phyloP scores from a whole-genome alignment of 2,329 filamentous ascomycete species.

The Xylaria multiplex region DNA sequence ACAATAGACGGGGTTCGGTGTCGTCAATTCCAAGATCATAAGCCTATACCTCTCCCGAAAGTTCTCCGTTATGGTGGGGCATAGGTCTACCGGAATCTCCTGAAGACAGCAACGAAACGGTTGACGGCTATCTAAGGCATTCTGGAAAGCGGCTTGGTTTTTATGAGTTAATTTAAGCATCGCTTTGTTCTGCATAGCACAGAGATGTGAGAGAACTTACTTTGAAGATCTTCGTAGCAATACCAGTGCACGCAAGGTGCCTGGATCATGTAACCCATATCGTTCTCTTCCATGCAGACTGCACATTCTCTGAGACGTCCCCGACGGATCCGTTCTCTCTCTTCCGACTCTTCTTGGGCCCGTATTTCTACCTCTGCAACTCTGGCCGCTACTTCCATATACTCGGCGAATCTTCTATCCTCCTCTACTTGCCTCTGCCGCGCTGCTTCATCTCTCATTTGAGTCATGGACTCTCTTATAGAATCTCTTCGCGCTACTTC shows the following conservation, averaged over 20 bases:
- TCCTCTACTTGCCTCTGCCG: slow-evolving; percentile 23
- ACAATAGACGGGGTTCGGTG: slow-evolving; percentile 29
- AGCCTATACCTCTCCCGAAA: slow-evolving; percentile 22
- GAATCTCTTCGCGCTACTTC: slow-evolving; percentile 14
- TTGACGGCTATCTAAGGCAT: too few relatives aligned
- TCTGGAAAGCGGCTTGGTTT: too few relatives aligned
- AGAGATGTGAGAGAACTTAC: slow-evolving; percentile 16
- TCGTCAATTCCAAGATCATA: slow-evolving; percentile 25
- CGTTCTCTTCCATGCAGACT: slow-evolving; percentile 25
- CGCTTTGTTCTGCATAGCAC: too few relatives aligned
- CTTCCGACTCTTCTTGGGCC: slow-evolving; percentile 14
- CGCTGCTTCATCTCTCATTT: slow-evolving; percentile 23
- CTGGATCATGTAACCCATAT: slow-evolving; percentile 25
- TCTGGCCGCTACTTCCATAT: slow-evolving; percentile 13
- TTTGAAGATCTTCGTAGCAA: slow-evolving; percentile 23
- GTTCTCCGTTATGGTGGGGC: too few relatives aligned
- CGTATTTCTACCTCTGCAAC: slow-evolving; percentile 13
- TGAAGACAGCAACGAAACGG: too few relatives aligned
- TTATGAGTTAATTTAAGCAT: too few relatives aligned
- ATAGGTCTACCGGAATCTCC: too few relatives aligned
- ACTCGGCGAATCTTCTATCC: slow-evolving; percentile 20
- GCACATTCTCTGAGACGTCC: slow-evolving; percentile 22
- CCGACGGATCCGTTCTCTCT: slow-evolving; percentile 15
- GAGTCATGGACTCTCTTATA: slow-evolving; percentile 18
- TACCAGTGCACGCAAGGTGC: slow-evolving; percentile 26